Evolutionary conservation across 768 basidiomycete species (phyloP).

Genomic region (Steccherinum ochraceum): DNA sequence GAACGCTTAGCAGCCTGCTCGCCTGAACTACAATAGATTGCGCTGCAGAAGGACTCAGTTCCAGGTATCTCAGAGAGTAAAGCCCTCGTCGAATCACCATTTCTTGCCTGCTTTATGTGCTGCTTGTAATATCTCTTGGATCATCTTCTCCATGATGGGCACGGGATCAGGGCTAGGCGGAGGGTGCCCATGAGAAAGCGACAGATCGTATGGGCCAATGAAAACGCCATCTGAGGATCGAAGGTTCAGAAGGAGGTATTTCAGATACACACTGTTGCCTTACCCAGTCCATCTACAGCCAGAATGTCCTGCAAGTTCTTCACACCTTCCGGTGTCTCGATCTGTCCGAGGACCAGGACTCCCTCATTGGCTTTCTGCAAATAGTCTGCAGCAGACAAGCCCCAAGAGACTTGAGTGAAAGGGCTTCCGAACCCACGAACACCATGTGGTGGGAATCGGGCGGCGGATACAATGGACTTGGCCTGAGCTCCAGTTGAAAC

Average conservation of each 20-base stretch:
- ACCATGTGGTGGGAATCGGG: conserved; percentile 57
- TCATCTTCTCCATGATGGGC: conserved; percentile 53
- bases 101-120: conserved; percentile 56
- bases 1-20: conserved; percentile 37
- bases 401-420: conserved; percentile 56
- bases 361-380: conserved; percentile 38
- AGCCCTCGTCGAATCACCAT: conserved; percentile 36
- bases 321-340: conserved; percentile 35
- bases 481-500: conserved; percentile 55
- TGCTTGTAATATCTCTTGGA: conserved; percentile 44
- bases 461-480: conserved; percentile 46
- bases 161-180: conserved; percentile 60
- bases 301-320: conserved; percentile 36
- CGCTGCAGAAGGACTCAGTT: conserved; percentile 24
- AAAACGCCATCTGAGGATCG: conserved; percentile 41
- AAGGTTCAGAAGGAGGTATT: conserved; percentile 25
- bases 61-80: too few species aligned
- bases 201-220: conserved; percentile 66
- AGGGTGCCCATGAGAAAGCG: conserved; percentile 53
- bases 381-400: conserved; percentile 45
- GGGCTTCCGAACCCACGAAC: conserved; percentile 61
- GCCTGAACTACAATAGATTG: conserved; percentile 42
- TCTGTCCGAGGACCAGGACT: conserved; percentile 32
- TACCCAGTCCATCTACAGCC: conserved; percentile 30
- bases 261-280: conserved; percentile 4